phyloP scores from a whole-genome alignment of 306 rosid species.

The Acacia acuminata region DNA sequence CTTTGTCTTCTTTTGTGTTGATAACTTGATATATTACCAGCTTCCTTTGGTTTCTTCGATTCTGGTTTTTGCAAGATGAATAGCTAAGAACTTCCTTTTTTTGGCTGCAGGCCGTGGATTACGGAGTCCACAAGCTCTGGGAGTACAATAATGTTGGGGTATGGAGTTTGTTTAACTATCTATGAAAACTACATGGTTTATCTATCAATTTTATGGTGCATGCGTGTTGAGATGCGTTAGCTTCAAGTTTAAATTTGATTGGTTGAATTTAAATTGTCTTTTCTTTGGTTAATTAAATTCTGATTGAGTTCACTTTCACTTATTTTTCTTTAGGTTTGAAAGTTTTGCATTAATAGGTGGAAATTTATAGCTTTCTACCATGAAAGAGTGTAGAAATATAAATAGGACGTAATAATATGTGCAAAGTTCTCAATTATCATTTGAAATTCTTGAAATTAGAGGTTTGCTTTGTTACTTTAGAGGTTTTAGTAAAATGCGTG shows the following conservation, averaged over 20 bases:
- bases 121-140: constrained; percentile 77
- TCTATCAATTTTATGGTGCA: neutral
- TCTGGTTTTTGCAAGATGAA: neutral
- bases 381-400: neutral
- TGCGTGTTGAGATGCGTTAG: neutral
- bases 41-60: neutral
- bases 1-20: neutral
- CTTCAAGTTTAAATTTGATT: neutral
- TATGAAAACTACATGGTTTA: neutral
- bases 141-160: constrained; percentile 83
- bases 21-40: neutral
- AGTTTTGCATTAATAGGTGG: neutral
- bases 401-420: neutral
- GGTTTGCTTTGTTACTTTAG: neutral
- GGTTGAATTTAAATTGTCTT: constrained; percentile 17
- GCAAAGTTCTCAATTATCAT: neutral
- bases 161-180: constrained; percentile 11
- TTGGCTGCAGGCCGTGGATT: constrained; percentile 68
- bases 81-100: neutral
- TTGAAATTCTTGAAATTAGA: neutral
- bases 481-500: neutral
- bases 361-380: neutral
- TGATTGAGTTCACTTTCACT: neutral
- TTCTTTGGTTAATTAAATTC: constrained; percentile 7
- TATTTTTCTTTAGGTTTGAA: neutral